Evolutionary conservation across 208 protist genomes (phyloP), one percentile per base, ranked within the genome.

Genomic region (Wallacemonas sp.): DNA sequence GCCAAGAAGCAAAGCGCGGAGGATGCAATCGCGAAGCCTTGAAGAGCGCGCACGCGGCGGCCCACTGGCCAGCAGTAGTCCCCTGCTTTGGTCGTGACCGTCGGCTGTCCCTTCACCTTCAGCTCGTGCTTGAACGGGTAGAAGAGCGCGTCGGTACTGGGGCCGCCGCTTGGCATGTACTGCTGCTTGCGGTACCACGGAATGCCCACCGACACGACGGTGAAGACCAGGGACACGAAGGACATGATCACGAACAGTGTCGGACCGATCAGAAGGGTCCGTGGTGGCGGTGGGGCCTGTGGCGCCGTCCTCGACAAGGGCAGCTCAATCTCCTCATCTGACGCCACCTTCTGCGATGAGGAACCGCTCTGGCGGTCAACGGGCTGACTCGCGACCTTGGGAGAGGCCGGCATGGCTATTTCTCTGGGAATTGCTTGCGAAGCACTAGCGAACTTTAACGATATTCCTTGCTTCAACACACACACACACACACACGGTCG

Each of bases 151-250:
- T 76, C 59, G 12, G 52, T 63, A 27, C 70, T 73, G 24, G 62
- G 45, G 33, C 69, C 66, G 1, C 59, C 75, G 29, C 53, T 53
- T 32, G 68, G 58, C 57, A 59, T 53, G 71, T 88, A 86, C 66
- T 93, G 87, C 72, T 77, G 76, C 68, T 68, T 71, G 42, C 72
- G 76, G 48, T 79, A 88, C 81, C 82, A 93, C 57, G 87, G 83
- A 33, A 83, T 60, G 30, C 74, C 75, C 10, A 93, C 61, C 26
- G 81, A 81, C 19, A 85, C 69, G 17, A 74, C 64, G 17, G 76
- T 76, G 30, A 89, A 77, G 42, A 88, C 74, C 19, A 86, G 60
- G 6, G 58, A 60, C 30, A 82, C 34, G 19, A 78, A 58, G 30
- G 74, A 65, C 36, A 86, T 63, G 32, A 73, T 1, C 34, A 72